Conservation (phyloP, 352 stramenopile genomes). For the Plasmopara viticola region DNA sequence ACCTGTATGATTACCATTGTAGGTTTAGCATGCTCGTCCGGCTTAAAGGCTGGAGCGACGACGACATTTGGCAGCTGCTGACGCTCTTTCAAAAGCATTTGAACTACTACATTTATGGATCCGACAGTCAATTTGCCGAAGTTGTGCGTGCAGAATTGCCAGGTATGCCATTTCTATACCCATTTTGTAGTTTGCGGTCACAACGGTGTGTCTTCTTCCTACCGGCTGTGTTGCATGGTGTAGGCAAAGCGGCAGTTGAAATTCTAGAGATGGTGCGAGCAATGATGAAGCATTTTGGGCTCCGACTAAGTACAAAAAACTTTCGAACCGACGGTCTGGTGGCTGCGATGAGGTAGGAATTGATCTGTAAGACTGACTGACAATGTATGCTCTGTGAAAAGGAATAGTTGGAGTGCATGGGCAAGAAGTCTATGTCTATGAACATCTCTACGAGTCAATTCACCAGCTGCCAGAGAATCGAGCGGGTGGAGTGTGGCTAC, state of each 20-base stretch:
- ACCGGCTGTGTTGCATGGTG: background rate
- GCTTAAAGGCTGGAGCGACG: conserved; percentile 43
- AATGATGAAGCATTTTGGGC: conserved; percentile 52
- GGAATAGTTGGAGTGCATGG: conserved; percentile 29
- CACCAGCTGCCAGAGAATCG: conserved; percentile 49
- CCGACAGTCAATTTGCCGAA: conserved; percentile 36
- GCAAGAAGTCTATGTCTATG: conserved; percentile 42
- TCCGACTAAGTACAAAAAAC: conserved; percentile 58
- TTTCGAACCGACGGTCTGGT: conserved; percentile 55
- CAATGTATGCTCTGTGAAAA: conserved; percentile 1
- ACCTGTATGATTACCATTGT: background rate
- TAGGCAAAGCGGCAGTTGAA: conserved; percentile 32
- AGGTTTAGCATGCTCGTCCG: conserved; percentile 21
- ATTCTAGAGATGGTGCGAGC: conserved; percentile 41
- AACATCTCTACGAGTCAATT: conserved; percentile 72
- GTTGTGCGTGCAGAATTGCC: conserved; percentile 33
- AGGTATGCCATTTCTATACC: conserved; percentile 13
- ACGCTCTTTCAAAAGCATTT: conserved; percentile 43
- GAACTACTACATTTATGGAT: conserved; percentile 57
- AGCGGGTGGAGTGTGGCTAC: conserved; percentile 52
- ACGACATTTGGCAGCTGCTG: conserved; percentile 45
- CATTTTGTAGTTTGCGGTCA: background rate
- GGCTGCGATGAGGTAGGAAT: background rate
- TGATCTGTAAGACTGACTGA: background rate
- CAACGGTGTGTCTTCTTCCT: background rate